These are phyloP conservation scores for Sherardia arvensis DNA, from an alignment of 257 asterid genomes.

Conservation along the genomic window DNA sequence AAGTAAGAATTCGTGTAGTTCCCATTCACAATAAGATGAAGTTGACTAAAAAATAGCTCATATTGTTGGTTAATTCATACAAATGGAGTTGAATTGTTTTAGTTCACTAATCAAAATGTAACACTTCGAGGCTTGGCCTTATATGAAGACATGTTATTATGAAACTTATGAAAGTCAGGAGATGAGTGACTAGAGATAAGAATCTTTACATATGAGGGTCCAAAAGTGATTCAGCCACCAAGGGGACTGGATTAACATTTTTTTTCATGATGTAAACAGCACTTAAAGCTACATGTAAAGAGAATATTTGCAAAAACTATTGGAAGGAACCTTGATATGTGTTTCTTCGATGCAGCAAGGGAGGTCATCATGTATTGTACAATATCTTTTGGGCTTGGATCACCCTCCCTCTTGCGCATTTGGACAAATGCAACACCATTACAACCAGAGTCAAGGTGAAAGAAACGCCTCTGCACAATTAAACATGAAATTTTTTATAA, in stretches of 20 bases:
- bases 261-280: not conserved
- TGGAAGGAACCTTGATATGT: slow-evolving; percentile 56
- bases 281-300: slow-evolving; percentile 2
- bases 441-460: slow-evolving; percentile 81
- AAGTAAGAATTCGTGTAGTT: not conserved
- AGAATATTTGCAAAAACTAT: not conserved
- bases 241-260: not conserved
- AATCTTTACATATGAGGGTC: too few relatives aligned
- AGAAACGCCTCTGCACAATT: slow-evolving; percentile 63
- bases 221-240: not conserved
- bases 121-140: not conserved
- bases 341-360: slow-evolving; percentile 66
- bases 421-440: slow-evolving; percentile 86
- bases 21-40: not conserved
- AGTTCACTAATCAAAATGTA: not conserved
- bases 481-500: too few relatives aligned
- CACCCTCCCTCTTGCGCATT: slow-evolving; percentile 80
- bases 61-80: not conserved
- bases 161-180: not conserved
- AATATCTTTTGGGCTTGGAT: slow-evolving; percentile 77
- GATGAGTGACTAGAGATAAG: not conserved
- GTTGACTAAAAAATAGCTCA: not conserved
- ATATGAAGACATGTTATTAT: not conserved
- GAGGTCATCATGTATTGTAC: slow-evolving; percentile 88
- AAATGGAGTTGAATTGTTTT: not conserved